Evolutionary conservation across 108 stramenopile species (phyloP).

Genomic region (Licmophora abbreviata): DNA sequence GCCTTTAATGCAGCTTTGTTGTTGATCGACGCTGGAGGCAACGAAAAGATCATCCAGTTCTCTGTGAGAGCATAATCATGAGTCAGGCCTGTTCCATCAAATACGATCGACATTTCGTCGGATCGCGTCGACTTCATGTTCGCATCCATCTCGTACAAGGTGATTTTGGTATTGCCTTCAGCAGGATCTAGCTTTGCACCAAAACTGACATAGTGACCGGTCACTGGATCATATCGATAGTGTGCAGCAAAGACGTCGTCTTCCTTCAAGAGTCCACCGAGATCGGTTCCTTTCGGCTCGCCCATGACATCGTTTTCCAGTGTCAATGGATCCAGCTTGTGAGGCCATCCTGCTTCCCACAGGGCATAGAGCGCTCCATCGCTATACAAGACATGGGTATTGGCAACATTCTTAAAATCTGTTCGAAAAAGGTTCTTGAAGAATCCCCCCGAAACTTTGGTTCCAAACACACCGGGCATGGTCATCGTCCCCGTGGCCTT

Average conservation of each 20-base stretch:
- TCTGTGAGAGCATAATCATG: constrained; percentile 35
- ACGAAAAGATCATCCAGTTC: constrained; percentile 22
- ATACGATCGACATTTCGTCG: not conserved
- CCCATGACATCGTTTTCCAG: constrained; percentile 12
- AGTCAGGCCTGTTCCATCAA: constrained; percentile 15
- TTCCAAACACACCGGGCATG: constrained; percentile 37
- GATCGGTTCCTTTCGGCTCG: constrained; percentile 5
- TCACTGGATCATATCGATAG: constrained; percentile 30
- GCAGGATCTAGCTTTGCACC: constrained; percentile 17
- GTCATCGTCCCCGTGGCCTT: constrained; percentile 14
- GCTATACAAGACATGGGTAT: constrained; percentile 27
- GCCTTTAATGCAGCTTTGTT: constrained; percentile 5
- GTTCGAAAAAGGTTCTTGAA: constrained; percentile 18
- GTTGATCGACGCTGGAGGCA: constrained; percentile 7
- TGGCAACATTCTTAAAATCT: constrained; percentile 37
- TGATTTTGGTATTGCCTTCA: constrained; percentile 3
- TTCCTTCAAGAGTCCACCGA: constrained; percentile 21
- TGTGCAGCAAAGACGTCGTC: constrained; percentile 26
- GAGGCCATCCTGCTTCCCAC: constrained; percentile 43
- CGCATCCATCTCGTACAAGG: constrained; percentile 15
- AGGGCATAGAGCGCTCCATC: constrained; percentile 27
- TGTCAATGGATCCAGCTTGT: constrained; percentile 33
- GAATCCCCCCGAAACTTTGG: constrained; percentile 18
- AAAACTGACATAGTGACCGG: constrained; percentile 14
- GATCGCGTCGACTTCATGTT: constrained; percentile 9